These are phyloP conservation scores for Phytophthora sojae DNA, from an alignment of 352 stramenopile species.

Conservation along the genomic window DNA sequence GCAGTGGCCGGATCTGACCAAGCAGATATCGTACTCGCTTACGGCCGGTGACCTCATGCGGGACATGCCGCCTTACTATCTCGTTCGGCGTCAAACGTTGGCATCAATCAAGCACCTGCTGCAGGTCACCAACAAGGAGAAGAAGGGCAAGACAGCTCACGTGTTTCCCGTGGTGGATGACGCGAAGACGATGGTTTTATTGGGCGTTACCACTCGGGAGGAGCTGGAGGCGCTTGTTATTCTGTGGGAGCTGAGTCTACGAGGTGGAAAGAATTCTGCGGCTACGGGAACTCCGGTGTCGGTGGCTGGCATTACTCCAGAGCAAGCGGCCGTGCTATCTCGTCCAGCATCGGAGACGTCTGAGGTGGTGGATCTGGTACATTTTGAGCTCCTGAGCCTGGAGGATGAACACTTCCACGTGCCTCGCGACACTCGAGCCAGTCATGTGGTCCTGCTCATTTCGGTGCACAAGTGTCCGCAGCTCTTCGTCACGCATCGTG, in stretches of 20 bases:
- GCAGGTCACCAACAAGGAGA: slow-evolving; percentile 29
- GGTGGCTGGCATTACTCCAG: slow-evolving; percentile 35
- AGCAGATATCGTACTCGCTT: slow-evolving; percentile 80
- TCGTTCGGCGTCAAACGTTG: slow-evolving; percentile 64
- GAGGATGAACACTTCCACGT: slow-evolving; percentile 78
- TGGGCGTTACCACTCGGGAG: slow-evolving; percentile 66
- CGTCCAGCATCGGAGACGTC: slow-evolving; percentile 36
- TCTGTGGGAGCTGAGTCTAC: slow-evolving; percentile 62
- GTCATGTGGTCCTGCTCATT: slow-evolving; percentile 81
- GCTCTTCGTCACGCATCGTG: slow-evolving; percentile 77
- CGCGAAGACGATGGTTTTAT: slow-evolving; percentile 60
- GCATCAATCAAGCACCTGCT: slow-evolving; percentile 58
- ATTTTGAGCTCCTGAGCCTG: slow-evolving; percentile 63
- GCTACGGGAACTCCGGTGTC: slow-evolving; percentile 4
- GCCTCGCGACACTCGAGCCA: slow-evolving; percentile 70
- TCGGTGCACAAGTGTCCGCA: slow-evolving; percentile 81
- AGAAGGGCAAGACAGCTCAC: slow-evolving; percentile 45
- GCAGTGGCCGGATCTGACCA: slow-evolving; percentile 81
- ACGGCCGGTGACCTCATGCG: slow-evolving; percentile 79
- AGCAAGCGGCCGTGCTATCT: slow-evolving; percentile 45
- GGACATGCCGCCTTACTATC: slow-evolving; percentile 46
- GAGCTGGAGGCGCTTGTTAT: slow-evolving; percentile 72
- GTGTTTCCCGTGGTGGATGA: slow-evolving; percentile 80
- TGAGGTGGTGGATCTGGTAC: slow-evolving; percentile 62
- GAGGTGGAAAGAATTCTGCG: slow-evolving; percentile 17